Percentiles rank a stretch among this genome's conserved stretches.
phyloP scores from a whole-genome alignment of 164 flowering plant genomes.

The Euptelea pleiosperma region DNA sequence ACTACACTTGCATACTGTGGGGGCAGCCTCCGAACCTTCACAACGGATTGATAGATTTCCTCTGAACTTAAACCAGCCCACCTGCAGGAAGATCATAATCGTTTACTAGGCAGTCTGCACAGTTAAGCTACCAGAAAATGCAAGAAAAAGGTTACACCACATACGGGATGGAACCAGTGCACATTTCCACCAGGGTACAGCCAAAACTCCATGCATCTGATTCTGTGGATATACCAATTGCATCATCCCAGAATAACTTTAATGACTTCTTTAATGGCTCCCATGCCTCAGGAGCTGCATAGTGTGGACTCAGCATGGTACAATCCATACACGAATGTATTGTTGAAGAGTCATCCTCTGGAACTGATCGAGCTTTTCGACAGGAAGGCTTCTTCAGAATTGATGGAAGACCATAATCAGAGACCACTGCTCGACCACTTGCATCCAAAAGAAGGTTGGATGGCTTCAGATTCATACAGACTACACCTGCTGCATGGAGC shows the following conservation, averaged over 20 bases:
- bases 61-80: slow-evolving; percentile 95
- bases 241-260: slow-evolving; percentile 97
- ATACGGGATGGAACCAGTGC: slow-evolving; percentile 97
- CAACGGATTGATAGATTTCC: slow-evolving; percentile 83
- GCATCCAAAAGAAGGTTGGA: slow-evolving; percentile 94
- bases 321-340: slow-evolving; percentile 96
- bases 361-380: slow-evolving; percentile 57
- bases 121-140: slow-evolving; percentile 5
- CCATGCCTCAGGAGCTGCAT: slow-evolving; percentile 99
- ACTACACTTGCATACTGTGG: slow-evolving; percentile 98
- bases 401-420: slow-evolving; percentile 94
- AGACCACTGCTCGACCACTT: slow-evolving; percentile 87
- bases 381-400: slow-evolving; percentile 84
- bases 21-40: slow-evolving; percentile 70
- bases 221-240: slow-evolving; percentile 84
- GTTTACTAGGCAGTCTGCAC: slow-evolving; percentile 8
- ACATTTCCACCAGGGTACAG: slow-evolving; percentile 98
- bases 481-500: slow-evolving; percentile 97
- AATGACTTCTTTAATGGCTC: slow-evolving; percentile 83
- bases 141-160: slow-evolving; percentile 28
- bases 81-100: slow-evolving; percentile 39
- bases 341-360: slow-evolving; percentile 62
- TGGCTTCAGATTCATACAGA: slow-evolving; percentile 93
- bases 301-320: slow-evolving; percentile 89
- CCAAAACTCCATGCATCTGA: slow-evolving; percentile 99